Evolutionary conservation across 2,329 filamentous ascomycete species (phyloP).

Genomic region (Epichloe sylvatica): DNA sequence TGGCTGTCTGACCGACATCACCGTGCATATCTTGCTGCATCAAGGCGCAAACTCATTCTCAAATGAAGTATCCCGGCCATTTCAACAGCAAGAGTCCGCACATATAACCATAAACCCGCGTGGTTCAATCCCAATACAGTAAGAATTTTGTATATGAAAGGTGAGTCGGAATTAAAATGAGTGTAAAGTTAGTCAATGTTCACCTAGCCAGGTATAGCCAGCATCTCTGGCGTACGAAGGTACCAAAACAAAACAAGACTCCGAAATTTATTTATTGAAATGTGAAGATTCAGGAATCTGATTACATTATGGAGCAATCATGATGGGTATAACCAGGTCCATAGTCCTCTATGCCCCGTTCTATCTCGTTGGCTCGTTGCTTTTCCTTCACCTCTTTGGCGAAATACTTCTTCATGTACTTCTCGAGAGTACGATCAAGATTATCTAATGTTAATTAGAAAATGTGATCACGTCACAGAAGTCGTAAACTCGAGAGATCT

Average conservation of each 20-base stretch:
- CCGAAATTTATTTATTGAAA: neutral
- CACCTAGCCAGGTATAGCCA: too few relatives aligned
- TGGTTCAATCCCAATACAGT: neutral
- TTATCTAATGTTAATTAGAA: conserved; percentile 34
- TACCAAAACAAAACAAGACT: too few relatives aligned
- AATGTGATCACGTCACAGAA: neutral
- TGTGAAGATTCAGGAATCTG: neutral
- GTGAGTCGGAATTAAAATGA: neutral
- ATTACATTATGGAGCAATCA: conserved; percentile 47
- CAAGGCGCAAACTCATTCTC: neutral
- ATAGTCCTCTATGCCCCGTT: conserved; percentile 59
- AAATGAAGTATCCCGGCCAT: neutral
- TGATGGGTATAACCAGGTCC: conserved; percentile 49
- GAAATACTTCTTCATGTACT: conserved; percentile 63
- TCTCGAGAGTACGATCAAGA: conserved; percentile 53
- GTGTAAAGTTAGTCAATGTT: too few relatives aligned
- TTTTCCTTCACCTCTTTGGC: conserved; percentile 55
- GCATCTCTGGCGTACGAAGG: too few relatives aligned
- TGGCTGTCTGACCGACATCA: neutral
- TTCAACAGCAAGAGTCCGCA: neutral
- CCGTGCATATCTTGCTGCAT: neutral
- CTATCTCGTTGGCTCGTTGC: conserved; percentile 56
- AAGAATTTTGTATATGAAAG: neutral
- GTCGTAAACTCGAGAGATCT: conserved; percentile 12
- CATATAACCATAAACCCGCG: neutral